Evolutionary conservation across 1,139 yeast species (phyloP), one percentile per base, ranked within the genome.

Genomic region (Candida buenavistaensis): DNA sequence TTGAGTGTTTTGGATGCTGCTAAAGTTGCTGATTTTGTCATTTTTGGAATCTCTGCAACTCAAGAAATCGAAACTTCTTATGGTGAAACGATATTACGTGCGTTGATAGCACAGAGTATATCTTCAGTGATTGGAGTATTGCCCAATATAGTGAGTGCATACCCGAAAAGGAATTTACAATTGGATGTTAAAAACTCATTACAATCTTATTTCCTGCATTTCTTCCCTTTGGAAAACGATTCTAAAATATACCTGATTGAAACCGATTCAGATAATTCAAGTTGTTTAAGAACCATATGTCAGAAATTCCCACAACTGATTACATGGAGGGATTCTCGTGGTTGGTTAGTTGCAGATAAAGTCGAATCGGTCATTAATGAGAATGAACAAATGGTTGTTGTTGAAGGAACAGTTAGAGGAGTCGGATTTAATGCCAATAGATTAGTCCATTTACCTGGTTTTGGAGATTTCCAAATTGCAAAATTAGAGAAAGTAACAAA

Each of bases 51-150:
- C 30, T 87, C 96, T 34, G 96, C 96, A 6, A 67, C 76, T 13
- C 76, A 80, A 36, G 97, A 92, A 61, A 95, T 90, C 28, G 90
- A 83, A 43, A 65, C 71, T 26, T 73, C 72, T 24, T 78, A 79
- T 50, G 98, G 98, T 29, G 98, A 92, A 60, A 88, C 86, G 48
- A 78, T 90, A 26, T 72, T 94, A 43, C 78, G 97, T 58, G 84
- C 96, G 2, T 74, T 90, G 28, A 89, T 87, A 51, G 77, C 92
- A 13, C 98, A 94, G 64, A 98, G 98, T 68, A 82, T 92, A 17
- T 83, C 96, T 0, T 78, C 88, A 7, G 82, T 80, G 2, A 66
- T 85, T 40, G 94, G 96, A 16, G 87, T 89, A 6, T 77, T 92
- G 22, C 80, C 92, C n/a, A 86, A 88, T 50, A 57, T 88, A 26